Base-by-base conservation (phyloP, 2,329 filamentous ascomycete genomes). In the Penicillium sp. region DNA sequence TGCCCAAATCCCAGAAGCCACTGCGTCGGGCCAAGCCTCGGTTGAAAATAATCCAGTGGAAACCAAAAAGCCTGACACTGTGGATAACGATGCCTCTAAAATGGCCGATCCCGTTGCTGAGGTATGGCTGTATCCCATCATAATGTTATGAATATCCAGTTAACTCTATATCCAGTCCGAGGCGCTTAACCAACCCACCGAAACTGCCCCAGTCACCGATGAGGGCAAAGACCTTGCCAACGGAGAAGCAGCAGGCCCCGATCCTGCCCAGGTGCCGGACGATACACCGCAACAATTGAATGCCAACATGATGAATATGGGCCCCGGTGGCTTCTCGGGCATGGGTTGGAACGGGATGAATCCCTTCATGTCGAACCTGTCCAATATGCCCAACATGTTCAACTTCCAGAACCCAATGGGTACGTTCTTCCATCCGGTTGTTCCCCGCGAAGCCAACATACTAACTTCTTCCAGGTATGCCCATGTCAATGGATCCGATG, bases 381-480 rank as follows among this genome's bases (percentile, higher is more conserved):
- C 33, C n/a, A n/a, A n/a, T n/a, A 27, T 27, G 26, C 7, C 26
- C 5, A 39, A 41, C 46, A 73, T 76, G 70, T 67, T 69, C 52
- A 70, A 73, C 83, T 91, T 88, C 81, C 88, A 73, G 82, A 88
- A 88, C 46, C 91, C 93, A 85, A 96, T 97, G 89, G 89, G 92
- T 97, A 84, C 69, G 89, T 80, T 41, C 10, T n/a, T 2, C 30
- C 17, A 20, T 26, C 20, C 41, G n/a, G 7, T 13, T 8, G 9
- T 4, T 32, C 29, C 17, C 10, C 17, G 23, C 8, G 15, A 2
- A 13, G 21, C 24, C 32, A 30, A 41, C 36, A 21, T 12, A 36
- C 32, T 68, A 67, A 62, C 73, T 55, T 41, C 58, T 45, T 1
- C 26, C 60, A 89, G 89, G 85, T 68, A 92, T 94, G 88, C 78